These are phyloP conservation scores for Saccharomyces kudriavzevii DNA, from an alignment of 805 yeast species.

Conservation along the genomic window DNA sequence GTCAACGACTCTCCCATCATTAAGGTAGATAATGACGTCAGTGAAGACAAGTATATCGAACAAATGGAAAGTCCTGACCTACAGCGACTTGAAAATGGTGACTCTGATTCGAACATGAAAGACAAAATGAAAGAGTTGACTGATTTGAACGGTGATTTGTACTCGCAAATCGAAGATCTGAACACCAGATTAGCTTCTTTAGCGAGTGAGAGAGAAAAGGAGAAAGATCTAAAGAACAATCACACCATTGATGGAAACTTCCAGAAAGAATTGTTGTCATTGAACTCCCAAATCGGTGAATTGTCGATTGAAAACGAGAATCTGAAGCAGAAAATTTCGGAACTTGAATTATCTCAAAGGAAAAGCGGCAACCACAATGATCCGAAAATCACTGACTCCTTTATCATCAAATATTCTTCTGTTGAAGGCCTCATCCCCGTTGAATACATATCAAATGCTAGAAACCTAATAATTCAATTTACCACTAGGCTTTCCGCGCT, in stretches of 20 bases:
- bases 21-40: background rate
- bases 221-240: background rate
- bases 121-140: slow-evolving; percentile 9
- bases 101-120: background rate
- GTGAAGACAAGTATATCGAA: background rate
- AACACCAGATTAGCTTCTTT: slow-evolving; percentile 11
- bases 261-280: slow-evolving; percentile 19
- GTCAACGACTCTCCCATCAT: background rate
- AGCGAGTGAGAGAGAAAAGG: slow-evolving; percentile 5
- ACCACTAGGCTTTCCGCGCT: background rate
- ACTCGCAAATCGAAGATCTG: slow-evolving; percentile 12
- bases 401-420: background rate
- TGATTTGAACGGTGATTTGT: slow-evolving; percentile 14
- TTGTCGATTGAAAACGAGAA: slow-evolving; percentile 29
- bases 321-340: slow-evolving; percentile 33
- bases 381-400: background rate
- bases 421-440: background rate
- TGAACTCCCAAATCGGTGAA: slow-evolving; percentile 20
- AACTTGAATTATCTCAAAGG: slow-evolving; percentile 34
- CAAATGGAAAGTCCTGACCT: background rate
- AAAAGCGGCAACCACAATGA: background rate
- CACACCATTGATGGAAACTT: slow-evolving; percentile 11
- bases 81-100: background rate
- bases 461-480: background rate
- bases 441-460: background rate